Evolutionary conservation across 352 stramenopile species (phyloP), one percentile per base, ranked within the genome.

Genomic region (Globisporangium viniferum): DNA sequence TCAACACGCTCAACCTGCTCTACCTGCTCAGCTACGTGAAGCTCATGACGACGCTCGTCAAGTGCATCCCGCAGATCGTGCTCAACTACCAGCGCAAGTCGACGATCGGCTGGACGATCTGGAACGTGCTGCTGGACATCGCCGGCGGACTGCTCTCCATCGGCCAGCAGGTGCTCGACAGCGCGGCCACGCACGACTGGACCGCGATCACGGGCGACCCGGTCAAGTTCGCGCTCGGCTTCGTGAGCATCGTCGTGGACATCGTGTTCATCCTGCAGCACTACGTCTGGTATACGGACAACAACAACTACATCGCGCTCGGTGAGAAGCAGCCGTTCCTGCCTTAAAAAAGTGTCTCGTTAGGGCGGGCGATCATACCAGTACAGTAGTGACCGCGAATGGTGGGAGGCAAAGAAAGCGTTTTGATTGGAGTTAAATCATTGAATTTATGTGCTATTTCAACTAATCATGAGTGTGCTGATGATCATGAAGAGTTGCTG

Each of bases 91-190:
- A 89, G 73, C 89, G 96, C 76, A 96, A 98, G 67, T 98, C 92
- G 41, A 99, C 97, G 1, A 75, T 94, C 10, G 97, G 97, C 27
- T 99, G 96, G 96, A 98, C 90, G 44, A 97, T 98, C 69, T 98
- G 92, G 90, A 99, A 99, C 81, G 96, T 99, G 29, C 81, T 99
- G 67, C 77, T 99, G 20, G 97, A 99, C 74, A 97, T 99, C 61
- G 90, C 91, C 9, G 97, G 97, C 59, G 97, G 97, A 0, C 15
- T 97, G 22, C 71, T 99, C 14, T 98, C 90, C 22, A 86, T 96
- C 63, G 75, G 84, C 39, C 95, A 98, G 80, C 87, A 99, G 56
- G 66, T 99, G 59, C 79, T 99, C 46, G 96, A 99, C 76, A 97
- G 86, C 67, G 79, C 75, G 7, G 85, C 94, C 57, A 93, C 96